phyloP scores from a whole-genome alignment of 202 grass and related monocot genomes.

The Zoysia matrella region DNA sequence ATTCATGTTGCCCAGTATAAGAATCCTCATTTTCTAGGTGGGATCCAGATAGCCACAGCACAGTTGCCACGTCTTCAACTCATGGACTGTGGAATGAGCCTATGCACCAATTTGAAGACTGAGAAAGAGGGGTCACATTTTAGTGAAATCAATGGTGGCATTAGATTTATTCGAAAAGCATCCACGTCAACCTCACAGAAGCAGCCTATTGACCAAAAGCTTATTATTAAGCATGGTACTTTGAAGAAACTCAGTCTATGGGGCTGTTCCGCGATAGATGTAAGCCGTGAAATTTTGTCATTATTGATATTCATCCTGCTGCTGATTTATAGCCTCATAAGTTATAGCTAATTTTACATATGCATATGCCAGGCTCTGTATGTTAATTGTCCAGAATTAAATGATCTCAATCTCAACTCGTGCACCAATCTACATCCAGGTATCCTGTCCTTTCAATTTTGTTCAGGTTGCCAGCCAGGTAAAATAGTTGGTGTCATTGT shows the following conservation, averaged over 20 bases:
- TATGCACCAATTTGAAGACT: conserved; percentile 54
- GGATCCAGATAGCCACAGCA: conserved; percentile 75
- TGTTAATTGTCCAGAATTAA: conserved; percentile 84
- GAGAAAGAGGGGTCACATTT: conserved; percentile 52
- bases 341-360: conserved; percentile 40
- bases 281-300: conserved; percentile 50
- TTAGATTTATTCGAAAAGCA: conserved; percentile 62
- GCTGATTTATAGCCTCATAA: conserved; percentile 29
- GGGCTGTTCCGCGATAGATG: conserved; percentile 93
- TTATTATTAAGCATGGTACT: conserved; percentile 86
- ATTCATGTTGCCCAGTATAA: background rate
- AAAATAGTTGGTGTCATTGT: conserved; percentile 6
- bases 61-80: conserved; percentile 88
- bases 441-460: conserved; percentile 30
- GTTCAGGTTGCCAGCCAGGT: conserved; percentile 5
- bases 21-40: conserved; percentile 56
- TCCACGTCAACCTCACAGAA: conserved; percentile 33
- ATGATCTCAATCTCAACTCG: conserved; percentile 96
- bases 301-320: background rate
- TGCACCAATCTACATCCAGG: conserved; percentile 98
- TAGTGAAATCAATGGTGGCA: conserved; percentile 50
- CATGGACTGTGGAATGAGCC: conserved; percentile 94
- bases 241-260: conserved; percentile 96
- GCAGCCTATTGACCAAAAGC: conserved; percentile 68
- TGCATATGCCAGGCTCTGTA: conserved; percentile 67